These are phyloP conservation scores for Botrytis pseudocinerea DNA, from an alignment of 2,329 filamentous ascomycete genomes.

Conservation along the genomic window DNA sequence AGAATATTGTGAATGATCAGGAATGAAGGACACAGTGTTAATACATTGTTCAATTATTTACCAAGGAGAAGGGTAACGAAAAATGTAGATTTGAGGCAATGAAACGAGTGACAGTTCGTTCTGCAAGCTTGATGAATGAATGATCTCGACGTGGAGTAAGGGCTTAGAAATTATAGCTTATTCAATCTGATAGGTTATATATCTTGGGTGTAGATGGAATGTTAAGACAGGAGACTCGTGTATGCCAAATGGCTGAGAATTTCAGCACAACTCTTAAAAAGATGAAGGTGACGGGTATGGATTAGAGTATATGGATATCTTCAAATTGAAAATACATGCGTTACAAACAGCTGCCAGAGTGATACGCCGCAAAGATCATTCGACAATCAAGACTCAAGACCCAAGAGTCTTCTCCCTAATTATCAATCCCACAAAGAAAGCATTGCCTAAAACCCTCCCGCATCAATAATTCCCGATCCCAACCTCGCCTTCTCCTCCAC, in stretches of 20 bases:
- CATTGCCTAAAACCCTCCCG: neutral
- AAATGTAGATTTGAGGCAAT: slow-evolving; percentile 51
- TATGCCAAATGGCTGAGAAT: slow-evolving; percentile 44
- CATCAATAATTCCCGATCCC: slow-evolving; percentile 6
- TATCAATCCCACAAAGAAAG: neutral
- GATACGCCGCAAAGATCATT: neutral
- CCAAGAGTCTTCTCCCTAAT: too few relatives aligned
- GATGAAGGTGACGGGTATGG: neutral
- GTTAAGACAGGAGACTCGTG: slow-evolving; percentile 51
- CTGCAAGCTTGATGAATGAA: slow-evolving; percentile 19
- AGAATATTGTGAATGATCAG: too few relatives aligned
- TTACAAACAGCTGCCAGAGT: neutral
- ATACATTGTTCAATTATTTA: too few relatives aligned
- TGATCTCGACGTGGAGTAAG: accelerated
- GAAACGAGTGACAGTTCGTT: slow-evolving; percentile 59
- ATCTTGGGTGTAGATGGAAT: slow-evolving; percentile 55
- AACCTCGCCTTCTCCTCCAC: neutral
- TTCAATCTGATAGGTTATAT: neutral
- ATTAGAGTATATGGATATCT: neutral
- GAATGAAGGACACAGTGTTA: too few relatives aligned
- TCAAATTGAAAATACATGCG: neutral
- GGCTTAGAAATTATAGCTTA: accelerated
- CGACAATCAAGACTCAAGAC: neutral
- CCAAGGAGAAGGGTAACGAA: slow-evolving; percentile 35
- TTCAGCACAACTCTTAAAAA: slow-evolving; percentile 32